Evolutionary conservation across 345 rosid genomes (phyloP), one percentile per base, ranked within the genome.

Genomic region (Ricinus communis): DNA sequence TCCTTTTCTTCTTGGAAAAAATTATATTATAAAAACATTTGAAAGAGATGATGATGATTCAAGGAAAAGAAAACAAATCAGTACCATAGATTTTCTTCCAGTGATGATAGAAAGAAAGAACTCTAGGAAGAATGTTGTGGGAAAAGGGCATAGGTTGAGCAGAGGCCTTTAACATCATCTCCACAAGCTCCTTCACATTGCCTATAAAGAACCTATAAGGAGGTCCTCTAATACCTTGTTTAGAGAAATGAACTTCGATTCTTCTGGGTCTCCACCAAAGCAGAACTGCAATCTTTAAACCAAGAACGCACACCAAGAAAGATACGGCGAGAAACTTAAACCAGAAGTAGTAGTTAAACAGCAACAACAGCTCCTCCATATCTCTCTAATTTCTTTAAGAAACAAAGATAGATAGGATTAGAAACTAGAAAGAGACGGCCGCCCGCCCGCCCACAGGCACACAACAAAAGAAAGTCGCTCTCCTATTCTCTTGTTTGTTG

Each of bases 71-170:
- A 49, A 18, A 56, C 1, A 36, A 36, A n/a, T n/a, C n/a, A n/a
- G 61, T 78, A 95, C 99, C 99, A 56, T 95, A 92, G 74, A 92
- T 87, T 82, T 95, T 95, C 80, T 88, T 87, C 99, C 99, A 95
- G 75, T 95, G 94, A 69, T 92, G 96, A 73, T 95, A 95, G 54
- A 95, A 92, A 43, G 99, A 79, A 72, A 95, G 94, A 55, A 95
- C 99, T 58, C 99, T 74, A 24, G 99, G 99, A 25, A 95, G 96
- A 49, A 95, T 95, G 83, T 95, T 92, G 85, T 95, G 99, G n/a
- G 97, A 95, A 82, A 81, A 84, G 76, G 98, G 98, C 89, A 91
- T 90, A 70, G 97, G 99, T 36, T 89, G 91, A 58, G 97, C 83
- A 67, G 97, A 92, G 59, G 99, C 97, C 73, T 89, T 82, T 18